A percentile compares a stretch with the other conserved stretches of the same genome.
phyloP scores from a whole-genome alignment of 306 rosid species.

The Astragalus glycyphyllos region DNA sequence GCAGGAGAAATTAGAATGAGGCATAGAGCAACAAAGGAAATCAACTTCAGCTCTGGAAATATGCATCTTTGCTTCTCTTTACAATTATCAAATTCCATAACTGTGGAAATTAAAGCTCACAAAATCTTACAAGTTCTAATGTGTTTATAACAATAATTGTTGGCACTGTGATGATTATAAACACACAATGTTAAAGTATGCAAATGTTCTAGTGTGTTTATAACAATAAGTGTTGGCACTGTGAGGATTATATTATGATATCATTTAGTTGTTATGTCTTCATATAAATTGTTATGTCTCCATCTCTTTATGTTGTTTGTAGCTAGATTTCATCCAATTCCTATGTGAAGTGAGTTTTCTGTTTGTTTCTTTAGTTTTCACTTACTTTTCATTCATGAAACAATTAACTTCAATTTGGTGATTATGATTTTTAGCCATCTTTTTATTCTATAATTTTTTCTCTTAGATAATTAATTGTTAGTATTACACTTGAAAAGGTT shows the following conservation, averaged over 20 bases:
- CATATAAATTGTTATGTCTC: constrained; percentile 33
- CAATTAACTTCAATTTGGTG: constrained; percentile 17
- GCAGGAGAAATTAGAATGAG: constrained; percentile 51
- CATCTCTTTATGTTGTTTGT: not conserved
- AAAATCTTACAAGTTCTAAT: constrained; percentile 35
- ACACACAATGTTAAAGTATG: too few species aligned
- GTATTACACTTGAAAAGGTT: not conserved
- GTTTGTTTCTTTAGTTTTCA: constrained; percentile 42
- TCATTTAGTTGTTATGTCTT: constrained; percentile 48
- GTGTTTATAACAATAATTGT: constrained; percentile 32
- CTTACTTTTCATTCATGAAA: constrained; percentile 38
- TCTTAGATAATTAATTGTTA: not conserved
- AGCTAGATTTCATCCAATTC: constrained; percentile 3
- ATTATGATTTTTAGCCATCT: constrained; percentile 15
- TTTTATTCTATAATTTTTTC: not conserved
- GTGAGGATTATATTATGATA: constrained; percentile 32
- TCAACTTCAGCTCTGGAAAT: constrained; percentile 39
- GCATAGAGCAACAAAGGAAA: constrained; percentile 48
- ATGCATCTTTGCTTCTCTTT: constrained; percentile 31
- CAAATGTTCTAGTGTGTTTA: constrained; percentile 37
- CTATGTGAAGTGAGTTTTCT: constrained; percentile 39
- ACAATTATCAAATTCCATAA: constrained; percentile 44
- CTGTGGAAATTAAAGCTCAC: constrained; percentile 40
- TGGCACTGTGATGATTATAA: not conserved
- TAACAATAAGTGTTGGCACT: constrained; percentile 13